A percentile compares a stretch with the other conserved stretches of the same genome.
These are phyloP conservation scores for Lactarius akahatsu DNA, from an alignment of 768 basidiomycete species.

Conservation along the genomic window DNA sequence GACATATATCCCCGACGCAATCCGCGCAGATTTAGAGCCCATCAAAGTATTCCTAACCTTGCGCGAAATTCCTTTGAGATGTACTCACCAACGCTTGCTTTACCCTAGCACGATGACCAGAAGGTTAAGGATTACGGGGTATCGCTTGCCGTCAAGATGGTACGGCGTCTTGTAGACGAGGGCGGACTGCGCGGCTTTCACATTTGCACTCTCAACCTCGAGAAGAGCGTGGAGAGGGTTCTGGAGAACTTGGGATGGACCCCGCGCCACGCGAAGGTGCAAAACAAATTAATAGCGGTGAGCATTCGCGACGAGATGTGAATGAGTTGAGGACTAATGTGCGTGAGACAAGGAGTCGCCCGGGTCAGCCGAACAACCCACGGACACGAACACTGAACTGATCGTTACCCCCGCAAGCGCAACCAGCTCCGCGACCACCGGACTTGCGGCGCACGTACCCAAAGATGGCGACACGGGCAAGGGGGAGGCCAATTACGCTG, in stretches of 20 bases:
- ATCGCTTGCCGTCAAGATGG: constrained; percentile 76
- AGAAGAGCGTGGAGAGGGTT: constrained; percentile 88
- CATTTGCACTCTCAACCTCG: constrained; percentile 95
- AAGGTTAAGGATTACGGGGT: constrained; percentile 96
- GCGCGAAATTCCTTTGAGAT: neutral
- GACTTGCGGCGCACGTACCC: constrained; percentile 49
- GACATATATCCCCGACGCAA: constrained; percentile 63
- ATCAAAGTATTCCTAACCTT: constrained; percentile 60
- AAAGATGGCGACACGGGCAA: constrained; percentile 59
- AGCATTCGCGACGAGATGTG: constrained; percentile 14
- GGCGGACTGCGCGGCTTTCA: constrained; percentile 75
- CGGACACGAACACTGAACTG: constrained; percentile 39
- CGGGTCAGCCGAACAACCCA: constrained; percentile 33
- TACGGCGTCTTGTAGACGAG: constrained; percentile 54
- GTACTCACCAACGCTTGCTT: neutral
- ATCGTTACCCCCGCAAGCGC: constrained; percentile 67
- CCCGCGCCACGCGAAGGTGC: constrained; percentile 35
- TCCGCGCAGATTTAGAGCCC: constrained; percentile 65
- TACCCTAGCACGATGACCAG: constrained; percentile 80
- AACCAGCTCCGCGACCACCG: constrained; percentile 57
- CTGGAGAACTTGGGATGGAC: constrained; percentile 80
- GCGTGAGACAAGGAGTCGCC: constrained; percentile 32
- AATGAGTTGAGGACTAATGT: neutral
- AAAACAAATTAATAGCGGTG: constrained; percentile 73
- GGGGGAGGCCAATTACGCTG: constrained; percentile 73